These are phyloP conservation scores for Nemania sp. DNA, from an alignment of 2,329 filamentous ascomycete species.

Conservation along the genomic window DNA sequence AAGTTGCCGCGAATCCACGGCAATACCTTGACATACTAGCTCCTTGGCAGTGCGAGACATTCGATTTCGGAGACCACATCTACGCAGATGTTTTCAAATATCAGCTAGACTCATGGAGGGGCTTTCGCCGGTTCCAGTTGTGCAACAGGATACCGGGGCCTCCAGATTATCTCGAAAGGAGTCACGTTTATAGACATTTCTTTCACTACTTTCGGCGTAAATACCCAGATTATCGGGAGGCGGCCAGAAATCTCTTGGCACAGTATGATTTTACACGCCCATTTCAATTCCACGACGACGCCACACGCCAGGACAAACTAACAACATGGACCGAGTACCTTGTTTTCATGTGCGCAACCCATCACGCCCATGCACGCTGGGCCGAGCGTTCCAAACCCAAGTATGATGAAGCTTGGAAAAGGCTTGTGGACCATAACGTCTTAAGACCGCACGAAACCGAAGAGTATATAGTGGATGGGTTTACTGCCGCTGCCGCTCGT, in stretches of 20 bases:
- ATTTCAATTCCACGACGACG: constrained; percentile 63
- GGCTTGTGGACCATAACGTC: constrained; percentile 39
- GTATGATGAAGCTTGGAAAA: constrained; percentile 39
- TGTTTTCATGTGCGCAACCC: constrained; percentile 30
- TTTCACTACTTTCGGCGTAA: neutral
- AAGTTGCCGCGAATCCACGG: neutral
- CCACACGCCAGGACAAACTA: constrained; percentile 37
- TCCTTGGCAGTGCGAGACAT: neutral
- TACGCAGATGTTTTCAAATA: neutral
- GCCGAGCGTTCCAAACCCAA: constrained; percentile 29
- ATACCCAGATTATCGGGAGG: neutral
- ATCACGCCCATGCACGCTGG: constrained; percentile 24
- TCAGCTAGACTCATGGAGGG: neutral
- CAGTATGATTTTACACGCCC: constrained; percentile 61
- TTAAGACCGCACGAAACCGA: constrained; percentile 36
- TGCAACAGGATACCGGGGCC: neutral
- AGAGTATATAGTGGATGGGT: too few relatives aligned
- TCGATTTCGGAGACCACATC: neutral
- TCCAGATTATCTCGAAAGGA: neutral
- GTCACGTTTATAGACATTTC: neutral
- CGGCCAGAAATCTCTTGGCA: neutral
- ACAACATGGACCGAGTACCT: constrained; percentile 48
- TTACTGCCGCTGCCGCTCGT: neutral
- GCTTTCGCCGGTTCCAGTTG: neutral
- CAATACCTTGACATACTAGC: constrained; percentile 9